Base-by-base conservation (phyloP, 2,329 filamentous ascomycete genomes). In the Raffaelea deltoideospora region DNA sequence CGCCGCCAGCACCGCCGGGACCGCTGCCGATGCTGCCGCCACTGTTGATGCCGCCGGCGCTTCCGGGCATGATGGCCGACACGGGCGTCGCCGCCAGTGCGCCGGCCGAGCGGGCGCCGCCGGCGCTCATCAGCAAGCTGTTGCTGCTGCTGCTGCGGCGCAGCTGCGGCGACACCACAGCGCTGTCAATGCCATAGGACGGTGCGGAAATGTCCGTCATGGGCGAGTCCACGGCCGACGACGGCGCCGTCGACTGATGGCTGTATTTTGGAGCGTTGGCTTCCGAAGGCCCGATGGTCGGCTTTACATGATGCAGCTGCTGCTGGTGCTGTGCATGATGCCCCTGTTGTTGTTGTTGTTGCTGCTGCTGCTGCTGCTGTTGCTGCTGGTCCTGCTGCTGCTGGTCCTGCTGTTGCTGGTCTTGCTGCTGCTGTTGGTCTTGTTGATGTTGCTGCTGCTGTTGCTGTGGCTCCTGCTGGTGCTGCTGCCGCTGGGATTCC, bases 371-470 rank as follows among this genome's bases (percentile, higher is more conserved):
- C 15, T 13, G 52, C 2, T 65, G 60, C 24, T 69, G 64, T 9
- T 53, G 52, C 5, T 46, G 44, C 30, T 55, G 54, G 11, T 50
- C 43, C 41, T 66, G 64, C 44, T 64, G 65, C 44, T 65, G 55
- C 38, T 64, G 69, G 39, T 69, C 76, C n/a, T 20, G 23, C 11
- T 27, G 22, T 23, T 10, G 24, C 10, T 13, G 20, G 13, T 13
- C 52, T 2, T 65, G 60, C 24, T 69, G 64, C 10, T 53, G 52
- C 5, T 46, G 44, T 29, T 55, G 54, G 11, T 51, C 43, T 41
- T 66, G 64, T 44, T 64, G 65, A 44, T 65, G 55, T 38, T 64
- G 69, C 39, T 69, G 76, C 71, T 75, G 33, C 83, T 61, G 37
- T 77, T 65, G 64, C 37, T 65, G 67, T 6, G 67, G 67, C 4